Evolutionary conservation across 2,329 filamentous ascomycete species (phyloP), one percentile per base, ranked within the genome.

Genomic region (Boeremia lycopersici): DNA sequence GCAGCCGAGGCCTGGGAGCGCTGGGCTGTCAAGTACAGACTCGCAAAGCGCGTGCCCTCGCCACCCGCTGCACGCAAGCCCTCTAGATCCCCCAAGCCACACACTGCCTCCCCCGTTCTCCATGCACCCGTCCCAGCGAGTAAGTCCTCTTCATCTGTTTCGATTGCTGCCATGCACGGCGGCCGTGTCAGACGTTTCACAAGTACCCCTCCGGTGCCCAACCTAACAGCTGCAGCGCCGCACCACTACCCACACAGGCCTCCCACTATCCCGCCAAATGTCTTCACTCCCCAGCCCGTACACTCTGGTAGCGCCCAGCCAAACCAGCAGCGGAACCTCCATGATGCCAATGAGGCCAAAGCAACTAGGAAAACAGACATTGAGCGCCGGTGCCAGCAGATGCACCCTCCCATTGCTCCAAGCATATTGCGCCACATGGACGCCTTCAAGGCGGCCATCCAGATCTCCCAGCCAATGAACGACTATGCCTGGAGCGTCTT

Each of bases 1-100:
- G 86, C 89, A 68, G 81, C 84, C 28, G 81, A 84, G 26, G 84
- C 88, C 44, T 93, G 89, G 87, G 90, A 92, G 69, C 88, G 86
- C 65, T 93, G 89, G 85, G 86, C 87, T 59, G 74, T 80, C 40
- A 76, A 75, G 57, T 59, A 72, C 47, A 67, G 68, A 38, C 65
- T 61, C 57, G 63, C 65, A 62, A 59, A 57, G 52, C 58, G 50
- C 35, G 43, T 29, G 8, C 25, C 60, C 49, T 65, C 62, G 31
- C 53, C 57, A 29, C 48, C 64, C 46, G 50, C 62, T 19, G 52
- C 61, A 40, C 60, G 62, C 41, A 65, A 55, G 28, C 36, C 51
- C 11, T 63, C 60, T 8, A 66, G 44, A 46, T 74, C 71, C 13
- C 71, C 70, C 31, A 56, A 60, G 49, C 66, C 49, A 31, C 64